Evolutionary conservation across 1,139 yeast genomes (phyloP).

Genomic region (Scheffersomyces insectosa): DNA sequence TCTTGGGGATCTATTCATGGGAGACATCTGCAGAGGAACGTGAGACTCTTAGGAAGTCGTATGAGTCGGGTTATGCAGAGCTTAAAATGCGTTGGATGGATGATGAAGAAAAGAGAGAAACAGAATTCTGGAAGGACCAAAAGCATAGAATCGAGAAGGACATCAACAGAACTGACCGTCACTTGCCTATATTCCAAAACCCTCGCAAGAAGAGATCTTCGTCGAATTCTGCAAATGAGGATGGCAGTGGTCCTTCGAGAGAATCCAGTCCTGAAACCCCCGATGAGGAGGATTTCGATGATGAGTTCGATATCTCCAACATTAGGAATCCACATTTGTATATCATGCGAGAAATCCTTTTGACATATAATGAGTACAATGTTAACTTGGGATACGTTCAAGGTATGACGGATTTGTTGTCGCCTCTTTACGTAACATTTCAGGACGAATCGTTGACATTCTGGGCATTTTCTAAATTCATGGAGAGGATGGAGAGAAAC

Average conservation of each 20-base stretch:
- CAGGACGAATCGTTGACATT: constrained; percentile 81
- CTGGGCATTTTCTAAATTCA: constrained; percentile 85
- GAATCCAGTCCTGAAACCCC: constrained; percentile 44
- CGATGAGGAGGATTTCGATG: constrained; percentile 51
- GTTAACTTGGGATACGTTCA: constrained; percentile 89
- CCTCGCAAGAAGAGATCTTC: constrained; percentile 25
- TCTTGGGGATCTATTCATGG: constrained; percentile 88
- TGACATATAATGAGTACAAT: constrained; percentile 85
- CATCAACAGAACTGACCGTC: constrained; percentile 87
- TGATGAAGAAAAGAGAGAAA: constrained; percentile 54
- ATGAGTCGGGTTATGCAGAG: constrained; percentile 64
- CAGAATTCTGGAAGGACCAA: constrained; percentile 86
- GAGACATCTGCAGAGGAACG: constrained; percentile 75
- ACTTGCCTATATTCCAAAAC: constrained; percentile 62
- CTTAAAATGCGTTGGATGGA: constrained; percentile 70
- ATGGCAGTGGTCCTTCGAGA: constrained; percentile 13
- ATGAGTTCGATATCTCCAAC: constrained; percentile 50
- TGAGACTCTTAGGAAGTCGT: constrained; percentile 52
- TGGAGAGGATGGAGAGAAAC: constrained; percentile 96
- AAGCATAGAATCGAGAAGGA: constrained; percentile 89
- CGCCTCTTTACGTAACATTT: constrained; percentile 78
- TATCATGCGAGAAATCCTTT: constrained; percentile 71
- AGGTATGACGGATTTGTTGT: constrained; percentile 93
- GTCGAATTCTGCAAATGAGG: constrained; percentile 13
- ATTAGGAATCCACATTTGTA: constrained; percentile 69